Conservation (phyloP, 768 basidiomycete species). For the Leccinum truebloodii region DNA sequence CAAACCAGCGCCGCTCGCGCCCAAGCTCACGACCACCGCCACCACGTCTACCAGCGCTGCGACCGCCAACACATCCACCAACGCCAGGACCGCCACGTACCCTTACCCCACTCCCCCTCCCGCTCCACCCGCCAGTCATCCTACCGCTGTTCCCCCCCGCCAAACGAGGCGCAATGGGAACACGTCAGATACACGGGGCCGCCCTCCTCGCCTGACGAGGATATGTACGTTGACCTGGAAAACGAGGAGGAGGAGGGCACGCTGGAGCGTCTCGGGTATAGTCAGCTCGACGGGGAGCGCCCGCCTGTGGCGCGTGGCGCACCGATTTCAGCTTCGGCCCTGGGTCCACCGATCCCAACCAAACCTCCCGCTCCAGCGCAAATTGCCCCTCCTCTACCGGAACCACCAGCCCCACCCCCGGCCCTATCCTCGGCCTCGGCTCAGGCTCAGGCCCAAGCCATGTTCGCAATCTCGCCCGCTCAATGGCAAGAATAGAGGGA, state of each 20-base stretch:
- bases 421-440: not conserved
- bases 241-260: not conserved
- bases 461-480: too few species aligned
- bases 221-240: not conserved
- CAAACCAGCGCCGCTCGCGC: conserved; percentile 23
- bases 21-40: conserved; percentile 21
- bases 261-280: conserved; percentile 20
- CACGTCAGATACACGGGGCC: conserved; percentile 17
- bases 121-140: not conserved
- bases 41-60: not conserved
- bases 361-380: not conserved
- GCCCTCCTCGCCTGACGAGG: conserved; percentile 17
- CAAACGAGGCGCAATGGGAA: conserved; percentile 26
- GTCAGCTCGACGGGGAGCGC: conserved; percentile 18
- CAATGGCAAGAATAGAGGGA: conserved; percentile 17
- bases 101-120: not conserved
- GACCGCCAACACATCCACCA: not conserved
- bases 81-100: not conserved
- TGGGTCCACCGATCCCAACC: not conserved
- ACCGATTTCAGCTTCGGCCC: not conserved
- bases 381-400: too few species aligned
- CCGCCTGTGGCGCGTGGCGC: not conserved
- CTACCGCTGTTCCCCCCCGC: not conserved
- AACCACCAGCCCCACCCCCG: too few species aligned
- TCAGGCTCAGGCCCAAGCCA: too few species aligned